These are phyloP conservation scores for Furcasterigmium sp. DNA, from an alignment of 2,329 filamentous ascomycete genomes.

Conservation along the genomic window DNA sequence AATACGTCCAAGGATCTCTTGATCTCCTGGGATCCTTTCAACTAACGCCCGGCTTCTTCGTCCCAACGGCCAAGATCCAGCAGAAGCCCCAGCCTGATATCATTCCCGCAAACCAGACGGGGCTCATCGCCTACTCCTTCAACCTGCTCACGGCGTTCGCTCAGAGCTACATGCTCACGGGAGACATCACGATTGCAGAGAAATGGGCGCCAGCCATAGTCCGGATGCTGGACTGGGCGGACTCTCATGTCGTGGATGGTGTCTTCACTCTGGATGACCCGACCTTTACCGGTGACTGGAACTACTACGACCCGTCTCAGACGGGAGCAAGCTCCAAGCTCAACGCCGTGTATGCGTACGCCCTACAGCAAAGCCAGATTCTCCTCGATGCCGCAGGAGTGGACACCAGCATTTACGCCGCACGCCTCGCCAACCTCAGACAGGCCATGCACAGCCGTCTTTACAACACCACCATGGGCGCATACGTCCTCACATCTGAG, in stretches of 20 bases:
- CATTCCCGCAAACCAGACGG: slow-evolving; percentile 19
- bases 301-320: slow-evolving; percentile 26
- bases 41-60: slow-evolving; percentile 21
- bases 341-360: slow-evolving; percentile 24
- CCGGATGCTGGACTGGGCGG: slow-evolving; percentile 27
- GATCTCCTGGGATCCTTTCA: slow-evolving; percentile 20
- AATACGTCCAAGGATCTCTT: slow-evolving; percentile 17
- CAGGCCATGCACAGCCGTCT: slow-evolving; percentile 17
- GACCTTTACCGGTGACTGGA: slow-evolving; percentile 25
- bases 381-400: slow-evolving; percentile 16
- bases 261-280: slow-evolving; percentile 20
- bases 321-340: slow-evolving; percentile 22
- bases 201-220: slow-evolving; percentile 19
- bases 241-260: slow-evolving; percentile 19
- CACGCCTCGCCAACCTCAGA: slow-evolving; percentile 17
- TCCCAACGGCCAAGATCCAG: slow-evolving; percentile 24
- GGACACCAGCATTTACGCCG: slow-evolving; percentile 13
- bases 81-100: slow-evolving; percentile 14
- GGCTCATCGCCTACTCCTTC: slow-evolving; percentile 27
- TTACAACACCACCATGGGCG: slow-evolving; percentile 17
- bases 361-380: slow-evolving; percentile 18
- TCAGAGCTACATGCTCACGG: slow-evolving; percentile 20
- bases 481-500: slow-evolving; percentile 18
- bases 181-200: slow-evolving; percentile 17
- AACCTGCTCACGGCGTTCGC: slow-evolving; percentile 24